Conservation (phyloP, 2,329 filamentous ascomycete genomes). For the Onygenales sp. region DNA sequence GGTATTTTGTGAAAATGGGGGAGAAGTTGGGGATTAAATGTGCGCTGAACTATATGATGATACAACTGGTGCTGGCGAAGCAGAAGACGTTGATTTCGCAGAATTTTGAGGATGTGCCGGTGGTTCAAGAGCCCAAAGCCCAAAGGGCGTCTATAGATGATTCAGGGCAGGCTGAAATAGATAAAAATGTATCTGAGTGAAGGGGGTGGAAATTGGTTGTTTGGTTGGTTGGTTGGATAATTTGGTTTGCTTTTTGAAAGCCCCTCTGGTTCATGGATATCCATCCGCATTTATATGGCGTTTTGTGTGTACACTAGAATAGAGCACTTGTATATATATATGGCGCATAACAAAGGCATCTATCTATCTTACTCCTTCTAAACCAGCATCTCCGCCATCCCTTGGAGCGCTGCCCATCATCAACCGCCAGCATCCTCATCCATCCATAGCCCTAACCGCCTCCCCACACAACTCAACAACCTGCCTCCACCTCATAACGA, state of each 20-base stretch:
- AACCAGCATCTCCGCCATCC: too few relatives aligned
- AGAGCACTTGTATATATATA: too few relatives aligned
- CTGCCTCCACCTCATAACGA: constrained; percentile 31
- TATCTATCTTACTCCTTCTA: too few relatives aligned
- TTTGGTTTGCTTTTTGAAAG: too few relatives aligned
- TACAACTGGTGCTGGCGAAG: constrained; percentile 66
- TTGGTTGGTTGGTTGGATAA: too few relatives aligned
- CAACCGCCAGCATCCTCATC: background rate
- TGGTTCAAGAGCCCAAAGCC: constrained; percentile 10
- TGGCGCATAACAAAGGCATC: too few relatives aligned
- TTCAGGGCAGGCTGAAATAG: background rate
- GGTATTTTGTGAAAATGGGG: constrained; percentile 71
- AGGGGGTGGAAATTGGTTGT: too few relatives aligned
- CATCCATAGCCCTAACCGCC: constrained; percentile 12
- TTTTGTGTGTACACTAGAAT: too few relatives aligned
- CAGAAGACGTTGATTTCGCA: constrained; percentile 33
- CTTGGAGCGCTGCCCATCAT: too few relatives aligned
- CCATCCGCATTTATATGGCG: too few relatives aligned
- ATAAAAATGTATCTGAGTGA: background rate
- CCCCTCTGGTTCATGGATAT: too few relatives aligned
- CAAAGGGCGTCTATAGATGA: background rate
- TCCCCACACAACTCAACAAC: constrained; percentile 25
- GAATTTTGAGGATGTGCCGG: constrained; percentile 24
- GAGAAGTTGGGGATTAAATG: constrained; percentile 62
- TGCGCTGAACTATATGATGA: constrained; percentile 62